Evolutionary conservation across 1,284 basidiomycete species (phyloP).

Genomic region (Ustilago loliicola): DNA sequence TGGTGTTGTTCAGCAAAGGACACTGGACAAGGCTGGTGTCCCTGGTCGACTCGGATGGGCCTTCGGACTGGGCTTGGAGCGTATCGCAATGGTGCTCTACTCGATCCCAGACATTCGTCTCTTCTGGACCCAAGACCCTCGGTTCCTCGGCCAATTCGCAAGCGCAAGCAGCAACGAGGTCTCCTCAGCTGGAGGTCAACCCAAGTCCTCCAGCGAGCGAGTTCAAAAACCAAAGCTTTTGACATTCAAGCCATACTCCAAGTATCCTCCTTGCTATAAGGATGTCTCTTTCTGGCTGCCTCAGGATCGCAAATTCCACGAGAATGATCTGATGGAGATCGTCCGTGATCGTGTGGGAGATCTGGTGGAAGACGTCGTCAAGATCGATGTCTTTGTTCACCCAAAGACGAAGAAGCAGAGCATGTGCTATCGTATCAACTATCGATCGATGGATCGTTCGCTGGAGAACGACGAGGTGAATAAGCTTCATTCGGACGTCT

Average conservation of each 20-base stretch:
- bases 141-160: conserved; percentile 90
- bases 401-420: conserved; percentile 86
- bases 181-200: conserved; percentile 35
- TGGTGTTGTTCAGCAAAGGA: conserved; percentile 90
- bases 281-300: conserved; percentile 76
- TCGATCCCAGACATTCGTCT: conserved; percentile 98
- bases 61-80: conserved; percentile 95
- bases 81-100: conserved; percentile 98
- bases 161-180: conserved; percentile 64
- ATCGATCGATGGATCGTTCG: conserved; percentile 95
- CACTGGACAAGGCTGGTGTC: conserved; percentile 79
- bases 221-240: conserved; percentile 49
- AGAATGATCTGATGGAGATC: conserved; percentile 96
- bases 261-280: conserved; percentile 69
- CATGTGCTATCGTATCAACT: conserved; percentile 91
- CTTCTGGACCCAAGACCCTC: conserved; percentile 92
- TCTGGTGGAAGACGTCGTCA: conserved; percentile 88
- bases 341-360: conserved; percentile 93
- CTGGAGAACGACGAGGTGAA: conserved; percentile 92
- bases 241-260: conserved; percentile 68
- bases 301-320: conserved; percentile 76
- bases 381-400: conserved; percentile 91
- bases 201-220: conserved; percentile 1
- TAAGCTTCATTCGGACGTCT: conserved; percentile 76
- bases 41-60: conserved; percentile 93